phyloP scores from a whole-genome alignment of 1,284 basidiomycete genomes.

The Ceratobasidium sp. region DNA sequence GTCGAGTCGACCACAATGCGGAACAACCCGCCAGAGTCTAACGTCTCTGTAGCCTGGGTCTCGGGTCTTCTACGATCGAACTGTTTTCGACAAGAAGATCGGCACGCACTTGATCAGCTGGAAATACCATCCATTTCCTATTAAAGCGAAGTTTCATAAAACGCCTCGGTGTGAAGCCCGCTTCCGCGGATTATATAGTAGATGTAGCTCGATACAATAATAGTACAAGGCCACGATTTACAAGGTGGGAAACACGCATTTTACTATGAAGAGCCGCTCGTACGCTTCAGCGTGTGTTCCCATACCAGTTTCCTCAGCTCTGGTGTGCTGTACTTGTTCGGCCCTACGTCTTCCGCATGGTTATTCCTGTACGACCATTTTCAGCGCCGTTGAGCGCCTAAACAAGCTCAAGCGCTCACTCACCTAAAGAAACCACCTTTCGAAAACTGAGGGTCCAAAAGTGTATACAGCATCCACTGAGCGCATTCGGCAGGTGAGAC shows the following conservation, averaged over 20 bases:
- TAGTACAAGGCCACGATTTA: neutral
- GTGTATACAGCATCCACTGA: constrained; percentile 38
- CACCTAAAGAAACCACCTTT: constrained; percentile 38
- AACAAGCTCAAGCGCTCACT: constrained; percentile 10
- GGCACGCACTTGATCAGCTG: neutral
- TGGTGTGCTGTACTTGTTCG: constrained; percentile 31
- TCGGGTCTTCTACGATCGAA: neutral
- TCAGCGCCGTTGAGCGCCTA: neutral
- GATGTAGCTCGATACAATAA: no score
- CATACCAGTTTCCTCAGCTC: constrained; percentile 34
- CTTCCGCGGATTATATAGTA: neutral
- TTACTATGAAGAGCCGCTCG: neutral
- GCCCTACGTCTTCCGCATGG: constrained; percentile 25
- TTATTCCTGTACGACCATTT: neutral
- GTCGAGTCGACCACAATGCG: no score
- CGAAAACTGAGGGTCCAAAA: constrained; percentile 34
- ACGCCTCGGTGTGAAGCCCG: neutral
- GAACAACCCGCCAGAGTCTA: no score
- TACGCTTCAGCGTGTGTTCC: constrained; percentile 19
- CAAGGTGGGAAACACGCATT: neutral
- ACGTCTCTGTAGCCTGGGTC: neutral
- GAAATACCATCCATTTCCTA: neutral
- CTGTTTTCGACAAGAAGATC: neutral
- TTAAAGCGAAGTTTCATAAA: neutral
- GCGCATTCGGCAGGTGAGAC: constrained; percentile 38